Conservation (phyloP, 169 alveolate species). For the Plasmodium knowlesi region DNA sequence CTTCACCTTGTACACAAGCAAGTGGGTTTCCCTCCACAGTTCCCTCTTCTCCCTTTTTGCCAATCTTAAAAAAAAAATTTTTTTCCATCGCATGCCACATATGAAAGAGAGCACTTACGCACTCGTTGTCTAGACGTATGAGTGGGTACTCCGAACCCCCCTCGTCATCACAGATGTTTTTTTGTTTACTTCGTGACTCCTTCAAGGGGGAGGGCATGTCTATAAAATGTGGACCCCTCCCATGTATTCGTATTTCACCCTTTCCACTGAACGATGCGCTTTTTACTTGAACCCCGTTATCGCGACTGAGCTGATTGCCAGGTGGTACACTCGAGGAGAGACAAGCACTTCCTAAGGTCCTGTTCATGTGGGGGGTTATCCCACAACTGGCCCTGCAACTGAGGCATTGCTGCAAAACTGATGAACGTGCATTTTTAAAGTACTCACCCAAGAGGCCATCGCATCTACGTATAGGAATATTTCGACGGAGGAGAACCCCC, state of each 20-base stretch:
- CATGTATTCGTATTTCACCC: background rate
- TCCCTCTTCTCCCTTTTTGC: background rate
- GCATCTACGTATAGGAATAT: background rate
- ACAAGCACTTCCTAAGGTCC: background rate
- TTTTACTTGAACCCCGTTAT: background rate
- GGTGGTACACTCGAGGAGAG: background rate
- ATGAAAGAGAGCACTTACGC: constrained; percentile 28
- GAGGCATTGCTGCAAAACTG: background rate
- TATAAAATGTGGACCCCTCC: background rate
- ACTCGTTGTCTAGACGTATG: constrained; percentile 33
- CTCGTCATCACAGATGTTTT: background rate
- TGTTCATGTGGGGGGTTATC: background rate
- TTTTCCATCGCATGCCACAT: constrained; percentile 71
- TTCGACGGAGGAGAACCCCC: background rate
- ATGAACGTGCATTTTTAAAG: background rate
- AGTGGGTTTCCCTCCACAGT: too few relatives aligned
- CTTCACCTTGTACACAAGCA: background rate
- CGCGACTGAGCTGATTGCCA: background rate
- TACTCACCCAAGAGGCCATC: background rate
- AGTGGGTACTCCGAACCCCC: background rate
- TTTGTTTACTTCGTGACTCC: background rate
- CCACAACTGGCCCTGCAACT: background rate
- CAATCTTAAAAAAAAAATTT: constrained; percentile 7
- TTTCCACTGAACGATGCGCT: background rate
- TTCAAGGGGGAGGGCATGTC: background rate